These are phyloP conservation scores for Didymella keratinophila DNA, from an alignment of 2,329 filamentous ascomycete genomes.

Conservation along the genomic window DNA sequence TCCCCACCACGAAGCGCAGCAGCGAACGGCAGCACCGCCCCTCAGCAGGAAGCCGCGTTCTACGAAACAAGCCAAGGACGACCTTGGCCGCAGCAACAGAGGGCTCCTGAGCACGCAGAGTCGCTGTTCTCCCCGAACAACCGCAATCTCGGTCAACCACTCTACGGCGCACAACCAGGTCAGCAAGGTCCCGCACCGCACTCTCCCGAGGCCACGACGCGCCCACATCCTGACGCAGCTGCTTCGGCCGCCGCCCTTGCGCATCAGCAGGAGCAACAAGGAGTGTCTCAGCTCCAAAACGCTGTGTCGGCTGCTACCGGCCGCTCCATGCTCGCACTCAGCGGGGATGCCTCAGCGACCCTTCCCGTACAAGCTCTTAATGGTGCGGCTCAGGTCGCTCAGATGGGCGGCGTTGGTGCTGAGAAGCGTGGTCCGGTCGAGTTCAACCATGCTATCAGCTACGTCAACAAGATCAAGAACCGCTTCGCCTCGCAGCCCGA, in stretches of 20 bases:
- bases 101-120: conserved; percentile 47
- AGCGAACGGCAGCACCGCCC: conserved; percentile 63
- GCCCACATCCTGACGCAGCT: conserved; percentile 48
- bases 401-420: conserved; percentile 58
- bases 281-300: conserved; percentile 71
- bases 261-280: conserved; percentile 71
- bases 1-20: conserved; percentile 57
- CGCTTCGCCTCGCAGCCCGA: conserved; percentile 96
- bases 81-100: conserved; percentile 52
- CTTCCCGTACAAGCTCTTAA: conserved; percentile 68
- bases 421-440: conserved; percentile 95
- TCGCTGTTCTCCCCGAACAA: conserved; percentile 55
- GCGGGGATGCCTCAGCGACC: conserved; percentile 55
- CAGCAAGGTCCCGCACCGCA: conserved; percentile 44
- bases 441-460: conserved; percentile 99
- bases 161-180: conserved; percentile 48
- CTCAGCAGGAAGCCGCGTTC: conserved; percentile 52
- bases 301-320: conserved; percentile 67
- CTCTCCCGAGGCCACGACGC: conserved; percentile 48
- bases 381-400: conserved; percentile 66
- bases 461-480: conserved; percentile 99
- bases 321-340: conserved; percentile 60
- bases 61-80: conserved; percentile 47
- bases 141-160: conserved; percentile 51
- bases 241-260: conserved; percentile 56